Conservation (phyloP, 2,329 filamentous ascomycete species). For the Colletotrichum camelliae region DNA sequence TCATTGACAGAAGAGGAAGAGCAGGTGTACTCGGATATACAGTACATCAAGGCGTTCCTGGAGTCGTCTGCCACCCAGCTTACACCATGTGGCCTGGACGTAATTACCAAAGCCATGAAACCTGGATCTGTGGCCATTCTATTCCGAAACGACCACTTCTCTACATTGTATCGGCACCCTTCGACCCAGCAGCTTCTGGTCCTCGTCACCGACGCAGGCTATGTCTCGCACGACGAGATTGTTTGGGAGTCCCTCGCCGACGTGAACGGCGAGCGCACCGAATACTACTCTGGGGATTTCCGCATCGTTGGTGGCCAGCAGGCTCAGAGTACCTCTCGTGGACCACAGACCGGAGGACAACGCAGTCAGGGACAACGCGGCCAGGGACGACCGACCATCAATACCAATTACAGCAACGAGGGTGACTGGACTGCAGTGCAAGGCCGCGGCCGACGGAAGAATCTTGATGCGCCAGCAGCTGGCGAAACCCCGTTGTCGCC, state of each 20-base stretch:
- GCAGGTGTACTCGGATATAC: conserved; percentile 80
- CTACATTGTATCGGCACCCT: conserved; percentile 89
- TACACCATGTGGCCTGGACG: conserved; percentile 79
- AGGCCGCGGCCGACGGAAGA: conserved; percentile 6
- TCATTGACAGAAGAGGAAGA: conserved; percentile 78
- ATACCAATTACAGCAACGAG: not conserved
- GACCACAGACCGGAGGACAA: not conserved
- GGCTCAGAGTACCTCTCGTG: conserved; percentile 17
- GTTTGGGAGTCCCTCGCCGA: conserved; percentile 96
- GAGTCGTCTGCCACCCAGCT: conserved; percentile 82
- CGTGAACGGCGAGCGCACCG: conserved; percentile 80
- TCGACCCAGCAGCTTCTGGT: conserved; percentile 77
- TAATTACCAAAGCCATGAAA: conserved; percentile 71
- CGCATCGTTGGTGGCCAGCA: conserved; percentile 72
- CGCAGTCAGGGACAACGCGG: not conserved
- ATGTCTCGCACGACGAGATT: conserved; percentile 84
- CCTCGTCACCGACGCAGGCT: conserved; percentile 92
- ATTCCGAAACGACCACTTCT: conserved; percentile 97
- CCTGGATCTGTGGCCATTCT: conserved; percentile 87
- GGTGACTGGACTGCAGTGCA: conserved; percentile 64
- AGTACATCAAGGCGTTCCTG: conserved; percentile 85
- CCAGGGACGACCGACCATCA: not conserved
- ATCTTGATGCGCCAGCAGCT: not conserved
- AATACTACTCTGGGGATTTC: conserved; percentile 92
- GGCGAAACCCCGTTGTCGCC: conserved; percentile 39